Conservation (phyloP, 2,329 filamentous ascomycete genomes). For the Cercospora zeae-maydis region DNA sequence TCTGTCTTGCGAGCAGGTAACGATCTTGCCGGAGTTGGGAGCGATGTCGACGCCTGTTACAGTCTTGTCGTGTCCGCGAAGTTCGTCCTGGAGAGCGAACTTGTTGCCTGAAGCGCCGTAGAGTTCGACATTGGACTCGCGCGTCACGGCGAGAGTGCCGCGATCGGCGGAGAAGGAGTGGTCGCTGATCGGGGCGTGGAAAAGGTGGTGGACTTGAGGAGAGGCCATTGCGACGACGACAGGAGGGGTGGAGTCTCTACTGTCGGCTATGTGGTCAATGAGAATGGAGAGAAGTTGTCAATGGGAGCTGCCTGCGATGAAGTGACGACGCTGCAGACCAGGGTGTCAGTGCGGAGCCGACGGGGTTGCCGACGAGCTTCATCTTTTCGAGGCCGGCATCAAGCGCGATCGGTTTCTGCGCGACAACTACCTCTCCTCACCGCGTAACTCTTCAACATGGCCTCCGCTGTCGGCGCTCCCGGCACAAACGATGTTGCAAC, state of each 20-base stretch:
- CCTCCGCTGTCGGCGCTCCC: conserved; percentile 4
- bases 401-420: not conserved
- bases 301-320: conserved; percentile 2
- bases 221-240: conserved; percentile 66
- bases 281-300: conserved; percentile 3
- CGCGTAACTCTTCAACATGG: not conserved
- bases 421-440: not conserved
- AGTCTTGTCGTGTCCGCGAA: conserved; percentile 95
- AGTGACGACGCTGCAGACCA: conserved; percentile 16
- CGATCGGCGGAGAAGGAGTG: conserved; percentile 96
- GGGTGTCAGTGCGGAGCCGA: conserved; percentile 3
- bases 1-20: conserved; percentile 96
- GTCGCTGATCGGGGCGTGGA: conserved; percentile 93
- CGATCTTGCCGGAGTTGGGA: conserved; percentile 83
- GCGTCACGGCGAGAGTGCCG: conserved; percentile 81
- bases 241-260: conserved; percentile 90
- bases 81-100: conserved; percentile 83
- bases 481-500: conserved; percentile 7
- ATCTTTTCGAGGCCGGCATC: not conserved
- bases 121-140: conserved; percentile 85
- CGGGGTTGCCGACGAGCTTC: conserved; percentile 4
- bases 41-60: conserved; percentile 97
- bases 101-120: conserved; percentile 66
- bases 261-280: conserved; percentile 52
- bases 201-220: conserved; percentile 92